These are phyloP conservation scores for Heterobasidion occidentale DNA, from an alignment of 1,284 basidiomycete genomes.

Conservation along the genomic window DNA sequence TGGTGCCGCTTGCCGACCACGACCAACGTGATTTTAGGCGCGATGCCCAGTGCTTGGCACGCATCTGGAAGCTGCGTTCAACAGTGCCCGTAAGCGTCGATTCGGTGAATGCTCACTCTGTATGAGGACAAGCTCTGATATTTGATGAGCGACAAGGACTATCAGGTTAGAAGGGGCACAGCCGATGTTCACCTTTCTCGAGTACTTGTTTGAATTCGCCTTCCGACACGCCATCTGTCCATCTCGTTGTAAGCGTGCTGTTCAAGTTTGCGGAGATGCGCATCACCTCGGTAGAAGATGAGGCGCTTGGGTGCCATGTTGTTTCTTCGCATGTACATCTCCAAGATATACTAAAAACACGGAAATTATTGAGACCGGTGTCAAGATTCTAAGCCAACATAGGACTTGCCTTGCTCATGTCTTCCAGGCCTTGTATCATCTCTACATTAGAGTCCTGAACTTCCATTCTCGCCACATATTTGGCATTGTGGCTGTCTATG, in stretches of 20 bases:
- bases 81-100: neutral
- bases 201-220: too few species aligned
- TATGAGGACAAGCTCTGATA: constrained; percentile 36
- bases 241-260: too few species aligned
- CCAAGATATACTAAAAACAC: constrained; percentile 35
- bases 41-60: constrained; percentile 41
- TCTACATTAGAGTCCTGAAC: constrained; percentile 63
- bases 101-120: neutral
- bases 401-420: constrained; percentile 44
- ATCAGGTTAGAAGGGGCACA: constrained; percentile 12
- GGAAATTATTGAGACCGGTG: neutral
- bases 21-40: constrained; percentile 62
- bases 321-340: constrained; percentile 44
- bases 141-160: constrained; percentile 18
- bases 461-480: constrained; percentile 42
- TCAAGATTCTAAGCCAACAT: neutral
- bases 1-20: constrained; percentile 77
- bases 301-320: constrained; percentile 48
- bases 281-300: constrained; percentile 39
- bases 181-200: too few species aligned
- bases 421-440: constrained; percentile 62
- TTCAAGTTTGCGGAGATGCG: too few species aligned
- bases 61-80: constrained; percentile 32
- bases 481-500: constrained; percentile 56
- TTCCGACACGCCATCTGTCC: too few species aligned